Conservation (phyloP, 768 basidiomycete species). For the Phanerodontia chrysosporium region DNA sequence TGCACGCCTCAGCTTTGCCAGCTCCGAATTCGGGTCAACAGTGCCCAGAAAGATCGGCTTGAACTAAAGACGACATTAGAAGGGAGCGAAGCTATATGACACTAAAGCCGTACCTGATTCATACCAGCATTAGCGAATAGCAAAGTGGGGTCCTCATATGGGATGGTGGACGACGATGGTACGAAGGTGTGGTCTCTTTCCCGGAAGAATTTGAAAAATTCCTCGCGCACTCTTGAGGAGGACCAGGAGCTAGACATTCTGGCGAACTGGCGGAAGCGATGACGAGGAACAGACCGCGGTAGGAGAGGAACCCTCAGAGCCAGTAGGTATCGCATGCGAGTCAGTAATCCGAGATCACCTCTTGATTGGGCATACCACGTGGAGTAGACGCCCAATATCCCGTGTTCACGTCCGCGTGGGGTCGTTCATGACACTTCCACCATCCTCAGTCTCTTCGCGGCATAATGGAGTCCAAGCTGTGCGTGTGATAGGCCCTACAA, state of each 20-base stretch:
- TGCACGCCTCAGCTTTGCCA: conserved; percentile 87
- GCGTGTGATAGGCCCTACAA: not conserved
- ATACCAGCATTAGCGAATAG: conserved; percentile 98
- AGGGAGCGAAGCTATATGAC: not conserved
- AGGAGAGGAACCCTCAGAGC: not conserved
- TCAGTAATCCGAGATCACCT: conserved; percentile 4
- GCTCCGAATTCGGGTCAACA: conserved; percentile 90
- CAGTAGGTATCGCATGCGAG: conserved; percentile 6
- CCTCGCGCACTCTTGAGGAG: conserved; percentile 76
- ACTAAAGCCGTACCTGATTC: conserved; percentile 65
- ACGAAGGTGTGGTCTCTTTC: conserved; percentile 81
- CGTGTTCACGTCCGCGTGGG: not conserved
- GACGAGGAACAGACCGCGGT: not conserved
- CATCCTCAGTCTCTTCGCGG: not conserved
- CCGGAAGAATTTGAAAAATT: conserved; percentile 89
- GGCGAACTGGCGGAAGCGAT: not conserved
- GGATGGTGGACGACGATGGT: conserved; percentile 87
- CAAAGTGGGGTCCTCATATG: conserved; percentile 96
- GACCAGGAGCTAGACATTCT: conserved; percentile 51
- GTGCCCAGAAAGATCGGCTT: conserved; percentile 98
- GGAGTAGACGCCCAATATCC: not conserved
- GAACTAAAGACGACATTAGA: conserved; percentile 49
- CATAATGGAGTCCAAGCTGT: conserved; percentile 7
- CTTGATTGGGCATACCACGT: not conserved
- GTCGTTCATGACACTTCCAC: not conserved